Conservation (phyloP, 1,139 yeast species). For the Suhomyces yuchorum region DNA sequence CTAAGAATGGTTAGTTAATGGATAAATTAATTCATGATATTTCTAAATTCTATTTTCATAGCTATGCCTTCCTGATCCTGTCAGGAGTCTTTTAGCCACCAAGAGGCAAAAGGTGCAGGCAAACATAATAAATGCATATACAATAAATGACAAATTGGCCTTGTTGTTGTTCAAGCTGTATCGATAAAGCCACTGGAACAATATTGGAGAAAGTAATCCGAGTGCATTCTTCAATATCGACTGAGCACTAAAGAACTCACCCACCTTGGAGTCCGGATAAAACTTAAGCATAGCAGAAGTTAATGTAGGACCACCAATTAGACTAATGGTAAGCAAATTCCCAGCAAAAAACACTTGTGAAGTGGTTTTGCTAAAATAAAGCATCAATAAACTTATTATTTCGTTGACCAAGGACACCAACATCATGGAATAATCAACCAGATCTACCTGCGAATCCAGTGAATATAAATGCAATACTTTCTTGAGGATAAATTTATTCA, state of each 20-base stretch:
- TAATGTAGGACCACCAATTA: constrained; percentile 47
- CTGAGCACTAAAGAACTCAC: constrained; percentile 57
- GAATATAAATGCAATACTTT: constrained; percentile 30
- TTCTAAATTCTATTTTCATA: not conserved
- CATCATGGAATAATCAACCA: constrained; percentile 30
- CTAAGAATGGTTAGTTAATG: not conserved
- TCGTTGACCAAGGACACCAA: constrained; percentile 39
- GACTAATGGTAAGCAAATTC: constrained; percentile 49
- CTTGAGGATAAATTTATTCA: constrained; percentile 31
- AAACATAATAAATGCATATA: constrained; percentile 9
- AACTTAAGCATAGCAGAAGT: constrained; percentile 55
- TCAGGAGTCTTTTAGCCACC: constrained; percentile 7
- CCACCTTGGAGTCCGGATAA: constrained; percentile 46
- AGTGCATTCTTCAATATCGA: constrained; percentile 46
- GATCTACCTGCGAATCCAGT: constrained; percentile 50
- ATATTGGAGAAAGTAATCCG: constrained; percentile 41
- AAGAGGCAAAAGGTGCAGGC: constrained; percentile 7
- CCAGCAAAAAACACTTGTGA: constrained; percentile 10
- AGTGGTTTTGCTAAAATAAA: constrained; percentile 12
- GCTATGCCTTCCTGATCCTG: constrained; percentile 2
- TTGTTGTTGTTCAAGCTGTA: constrained; percentile 4
- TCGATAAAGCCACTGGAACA: constrained; percentile 41
- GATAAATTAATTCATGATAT: too few species aligned
- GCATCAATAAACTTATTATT: constrained; percentile 40
- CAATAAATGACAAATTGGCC: constrained; percentile 10